Conservation (phyloP, 768 basidiomycete genomes). For the Mycena rebaudengoi region DNA sequence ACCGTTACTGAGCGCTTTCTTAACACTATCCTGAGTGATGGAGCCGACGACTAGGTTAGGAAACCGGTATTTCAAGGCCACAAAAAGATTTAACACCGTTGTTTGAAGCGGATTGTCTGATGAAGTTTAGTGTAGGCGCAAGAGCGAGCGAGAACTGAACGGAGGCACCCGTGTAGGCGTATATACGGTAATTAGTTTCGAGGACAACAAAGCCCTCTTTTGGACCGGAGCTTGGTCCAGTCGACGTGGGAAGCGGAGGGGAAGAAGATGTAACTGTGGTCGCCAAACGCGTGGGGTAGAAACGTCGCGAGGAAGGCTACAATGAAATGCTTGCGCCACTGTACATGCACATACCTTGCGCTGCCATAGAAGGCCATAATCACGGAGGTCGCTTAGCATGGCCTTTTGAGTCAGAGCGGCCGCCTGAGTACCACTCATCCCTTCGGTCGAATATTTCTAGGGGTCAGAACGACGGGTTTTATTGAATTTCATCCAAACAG, state of each 20-base stretch:
- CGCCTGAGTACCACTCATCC: conserved; percentile 55
- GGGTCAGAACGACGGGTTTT: conserved; percentile 8
- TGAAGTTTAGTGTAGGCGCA: conserved; percentile 26
- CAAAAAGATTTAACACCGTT: conserved; percentile 93
- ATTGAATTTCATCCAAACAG: conserved; percentile 27
- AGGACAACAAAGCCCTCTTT: conserved; percentile 93
- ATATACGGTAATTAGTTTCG: conserved; percentile 98
- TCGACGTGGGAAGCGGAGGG: conserved; percentile 75
- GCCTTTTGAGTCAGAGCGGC: conserved; percentile 65
- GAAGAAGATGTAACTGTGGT: conserved; percentile 94
- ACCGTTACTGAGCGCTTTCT: conserved; percentile 91
- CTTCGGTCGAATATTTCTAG: conserved; percentile 92
- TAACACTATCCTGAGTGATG: conserved; percentile 94
- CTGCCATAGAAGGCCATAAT: conserved; percentile 95
- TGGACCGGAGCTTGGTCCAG: conserved; percentile 63
- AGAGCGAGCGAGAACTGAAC: conserved; percentile 30
- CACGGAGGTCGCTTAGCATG: conserved; percentile 92
- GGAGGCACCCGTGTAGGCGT: conserved; percentile 90
- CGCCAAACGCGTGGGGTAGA: conserved; percentile 93
- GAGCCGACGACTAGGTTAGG: conserved; percentile 97
- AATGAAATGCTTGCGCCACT: conserved; percentile 25
- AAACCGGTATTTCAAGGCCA: conserved; percentile 92
- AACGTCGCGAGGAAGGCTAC: conserved; percentile 78
- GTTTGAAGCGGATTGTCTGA: conserved; percentile 98
- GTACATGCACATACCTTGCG: conserved; percentile 61